Conservation (phyloP, 495 filamentous ascomycete genomes). For the Aspergillus incahuasiensis region DNA sequence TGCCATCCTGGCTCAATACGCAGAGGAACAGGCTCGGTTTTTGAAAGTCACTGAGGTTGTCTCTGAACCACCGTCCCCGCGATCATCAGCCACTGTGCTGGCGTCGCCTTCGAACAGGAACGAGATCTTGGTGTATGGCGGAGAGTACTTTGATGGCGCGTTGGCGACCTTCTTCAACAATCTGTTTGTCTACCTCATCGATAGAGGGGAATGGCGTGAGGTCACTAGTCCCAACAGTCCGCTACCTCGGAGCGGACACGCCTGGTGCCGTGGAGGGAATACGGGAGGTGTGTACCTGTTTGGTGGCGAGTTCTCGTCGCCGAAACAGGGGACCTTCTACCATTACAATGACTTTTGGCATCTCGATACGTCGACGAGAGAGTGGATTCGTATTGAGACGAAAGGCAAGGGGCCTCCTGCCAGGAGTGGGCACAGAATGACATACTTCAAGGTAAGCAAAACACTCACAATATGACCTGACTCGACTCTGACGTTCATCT, state of each 20-base stretch:
- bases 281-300: constrained; percentile 85
- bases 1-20: constrained; percentile 90
- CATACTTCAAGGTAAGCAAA: constrained; percentile 69
- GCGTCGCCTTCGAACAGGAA: constrained; percentile 80
- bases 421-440: constrained; percentile 90
- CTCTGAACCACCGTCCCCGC: constrained; percentile 70
- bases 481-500: constrained; percentile 22
- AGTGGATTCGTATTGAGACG: constrained; percentile 84
- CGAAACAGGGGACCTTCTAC: constrained; percentile 97
- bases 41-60: constrained; percentile 83
- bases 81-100: constrained; percentile 73
- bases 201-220: constrained; percentile 79
- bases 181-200: constrained; percentile 84
- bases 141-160: constrained; percentile 65
- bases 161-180: constrained; percentile 63
- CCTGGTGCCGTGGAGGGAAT: constrained; percentile 85
- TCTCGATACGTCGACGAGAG: constrained; percentile 71
- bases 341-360: constrained; percentile 99
- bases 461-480: too few relatives aligned
- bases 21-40: constrained; percentile 78
- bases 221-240: constrained; percentile 90
- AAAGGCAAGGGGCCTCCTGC: constrained; percentile 88
- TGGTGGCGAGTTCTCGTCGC: constrained; percentile 74
- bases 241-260: constrained; percentile 85
- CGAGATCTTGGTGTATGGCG: constrained; percentile 89